These are phyloP conservation scores for Colletotrichum chlorophyti DNA, from an alignment of 2,329 filamentous ascomycete genomes.

Conservation along the genomic window DNA sequence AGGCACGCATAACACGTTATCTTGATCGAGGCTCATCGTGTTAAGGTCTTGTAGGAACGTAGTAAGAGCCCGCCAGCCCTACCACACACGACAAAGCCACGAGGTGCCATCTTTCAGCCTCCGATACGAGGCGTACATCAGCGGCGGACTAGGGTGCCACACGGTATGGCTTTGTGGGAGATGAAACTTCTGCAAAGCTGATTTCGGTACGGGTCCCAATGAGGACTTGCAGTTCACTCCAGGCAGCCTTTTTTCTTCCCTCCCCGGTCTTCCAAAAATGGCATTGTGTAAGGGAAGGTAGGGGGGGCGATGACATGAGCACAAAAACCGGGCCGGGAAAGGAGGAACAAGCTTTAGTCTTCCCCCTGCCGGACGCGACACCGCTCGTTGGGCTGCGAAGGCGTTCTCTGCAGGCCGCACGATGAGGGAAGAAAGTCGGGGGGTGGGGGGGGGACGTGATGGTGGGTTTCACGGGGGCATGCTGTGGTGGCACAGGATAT, in stretches of 20 bases:
- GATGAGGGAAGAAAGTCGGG: slow-evolving; percentile 1
- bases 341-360: slow-evolving; percentile 15
- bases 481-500: slow-evolving; percentile 3
- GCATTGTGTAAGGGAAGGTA: too few species aligned
- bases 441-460: slow-evolving; percentile 8
- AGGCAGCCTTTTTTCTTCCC: slow-evolving; percentile 6
- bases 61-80: slow-evolving; percentile 15
- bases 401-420: slow-evolving; percentile 1
- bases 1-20: slow-evolving; percentile 2
- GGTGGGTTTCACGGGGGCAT: slow-evolving; percentile 3
- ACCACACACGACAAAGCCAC: not conserved
- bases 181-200: slow-evolving; percentile 1
- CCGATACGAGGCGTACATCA: slow-evolving; percentile 3
- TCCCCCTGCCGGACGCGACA: slow-evolving; percentile 1
- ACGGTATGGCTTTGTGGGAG: not conserved
- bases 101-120: slow-evolving; percentile 7
- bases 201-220: slow-evolving; percentile 23
- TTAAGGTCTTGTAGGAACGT: too few species aligned
- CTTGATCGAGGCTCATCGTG: slow-evolving; percentile 15
- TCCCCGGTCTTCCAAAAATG: slow-evolving; percentile 14
- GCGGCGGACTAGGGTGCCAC: slow-evolving; percentile 4
- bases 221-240: too few species aligned
- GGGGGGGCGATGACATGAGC: slow-evolving; percentile 17
- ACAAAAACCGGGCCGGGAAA: not conserved
- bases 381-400: too few species aligned